Percentiles rank a stretch among this genome's conserved stretches.
These are phyloP conservation scores for Boletellus emodensis DNA, from an alignment of 768 basidiomycete species.

Conservation along the genomic window DNA sequence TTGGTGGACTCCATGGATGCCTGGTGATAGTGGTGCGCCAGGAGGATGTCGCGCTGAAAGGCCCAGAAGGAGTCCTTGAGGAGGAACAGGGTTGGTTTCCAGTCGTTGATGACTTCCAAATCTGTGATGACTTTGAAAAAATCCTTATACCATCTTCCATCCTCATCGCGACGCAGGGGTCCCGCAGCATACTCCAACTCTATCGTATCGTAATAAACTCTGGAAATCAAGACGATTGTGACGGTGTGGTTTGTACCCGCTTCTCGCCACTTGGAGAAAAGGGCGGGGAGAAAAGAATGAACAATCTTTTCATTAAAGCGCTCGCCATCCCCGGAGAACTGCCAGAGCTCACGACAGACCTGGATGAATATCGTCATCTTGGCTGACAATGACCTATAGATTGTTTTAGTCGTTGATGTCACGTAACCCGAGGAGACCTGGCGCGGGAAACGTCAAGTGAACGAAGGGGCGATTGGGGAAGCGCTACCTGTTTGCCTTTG, in stretches of 20 bases:
- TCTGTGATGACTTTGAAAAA: slow-evolving; percentile 96
- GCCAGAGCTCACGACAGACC: slow-evolving; percentile 94
- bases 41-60: slow-evolving; percentile 86
- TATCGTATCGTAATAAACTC: slow-evolving; percentile 81
- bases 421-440: slow-evolving; percentile 82
- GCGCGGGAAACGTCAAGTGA: slow-evolving; percentile 1
- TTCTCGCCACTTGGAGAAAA: slow-evolving; percentile 82
- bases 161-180: slow-evolving; percentile 70
- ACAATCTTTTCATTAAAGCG: slow-evolving; percentile 97
- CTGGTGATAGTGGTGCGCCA: slow-evolving; percentile 86
- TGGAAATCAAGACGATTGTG: slow-evolving; percentile 90
- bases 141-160: slow-evolving; percentile 85
- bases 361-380: slow-evolving; percentile 94
- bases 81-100: slow-evolving; percentile 81
- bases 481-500: slow-evolving; percentile 54
- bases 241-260: slow-evolving; percentile 88
- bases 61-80: slow-evolving; percentile 88
- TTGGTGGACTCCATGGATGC: slow-evolving; percentile 47
- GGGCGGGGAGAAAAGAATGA: slow-evolving; percentile 88
- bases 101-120: slow-evolving; percentile 81
- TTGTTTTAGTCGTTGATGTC: slow-evolving; percentile 77
- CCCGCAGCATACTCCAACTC: slow-evolving; percentile 83
- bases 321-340: slow-evolving; percentile 95
- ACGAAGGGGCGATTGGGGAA: not conserved
- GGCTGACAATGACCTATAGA: slow-evolving; percentile 88